phyloP scores from a whole-genome alignment of 2,329 filamentous ascomycete species.

The Paecilomyces niveus region DNA sequence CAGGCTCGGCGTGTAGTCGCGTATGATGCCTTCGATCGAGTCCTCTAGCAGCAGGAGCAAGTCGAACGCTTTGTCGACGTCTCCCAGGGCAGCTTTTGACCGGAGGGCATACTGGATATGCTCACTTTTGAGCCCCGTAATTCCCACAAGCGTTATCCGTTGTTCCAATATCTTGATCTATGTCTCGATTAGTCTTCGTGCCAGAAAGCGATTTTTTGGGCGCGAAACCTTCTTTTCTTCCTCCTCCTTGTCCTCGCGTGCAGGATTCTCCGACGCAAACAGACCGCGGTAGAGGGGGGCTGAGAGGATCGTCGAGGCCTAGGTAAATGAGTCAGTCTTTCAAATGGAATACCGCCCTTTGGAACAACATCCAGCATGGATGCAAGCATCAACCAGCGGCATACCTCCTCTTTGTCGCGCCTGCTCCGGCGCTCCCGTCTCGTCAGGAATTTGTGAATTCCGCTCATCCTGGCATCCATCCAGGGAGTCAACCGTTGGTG shows the following conservation, averaged over 20 bases:
- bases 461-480: slow-evolving; percentile 25
- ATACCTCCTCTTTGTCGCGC: slow-evolving; percentile 27
- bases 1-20: slow-evolving; percentile 63
- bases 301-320: slow-evolving; percentile 18
- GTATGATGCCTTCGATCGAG: slow-evolving; percentile 71
- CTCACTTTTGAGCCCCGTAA: slow-evolving; percentile 49
- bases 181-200: not conserved
- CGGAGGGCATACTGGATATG: slow-evolving; percentile 58
- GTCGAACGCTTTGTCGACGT: slow-evolving; percentile 67
- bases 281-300: slow-evolving; percentile 22
- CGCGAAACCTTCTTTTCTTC: slow-evolving; percentile 27
- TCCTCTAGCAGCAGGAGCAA: slow-evolving; percentile 73
- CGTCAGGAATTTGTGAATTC: slow-evolving; percentile 35
- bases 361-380: not conserved
- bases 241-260: slow-evolving; percentile 14
- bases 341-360: not conserved
- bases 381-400: not conserved
- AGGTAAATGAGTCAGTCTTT: not conserved
- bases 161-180: slow-evolving; percentile 49
- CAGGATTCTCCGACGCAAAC: slow-evolving; percentile 19
- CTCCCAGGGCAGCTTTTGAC: slow-evolving; percentile 58
- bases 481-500: not conserved
- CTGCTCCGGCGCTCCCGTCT: slow-evolving; percentile 29
- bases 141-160: slow-evolving; percentile 47
- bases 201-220: not conserved